phyloP scores from a whole-genome alignment of 139 green algal species.

The Volvox africanus region DNA sequence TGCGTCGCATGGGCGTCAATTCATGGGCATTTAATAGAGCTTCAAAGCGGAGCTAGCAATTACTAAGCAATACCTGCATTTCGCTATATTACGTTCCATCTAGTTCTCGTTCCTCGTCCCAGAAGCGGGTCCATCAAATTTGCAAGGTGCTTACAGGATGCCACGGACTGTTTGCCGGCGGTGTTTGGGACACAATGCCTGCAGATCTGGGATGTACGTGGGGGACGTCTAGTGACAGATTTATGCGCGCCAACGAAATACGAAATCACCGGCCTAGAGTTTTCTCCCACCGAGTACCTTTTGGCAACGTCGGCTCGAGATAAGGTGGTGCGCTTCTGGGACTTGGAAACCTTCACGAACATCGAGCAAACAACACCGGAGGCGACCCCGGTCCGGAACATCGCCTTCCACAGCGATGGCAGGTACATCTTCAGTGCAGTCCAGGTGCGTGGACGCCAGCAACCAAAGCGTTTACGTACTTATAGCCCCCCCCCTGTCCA shows the following conservation, averaged over 20 bases:
- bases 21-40: neutral
- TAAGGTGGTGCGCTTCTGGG: constrained; percentile 78
- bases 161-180: too few species aligned
- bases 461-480: too few species aligned
- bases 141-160: too few species aligned
- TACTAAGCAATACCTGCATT: too few species aligned
- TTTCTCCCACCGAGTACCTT: constrained; percentile 87
- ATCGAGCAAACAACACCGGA: constrained; percentile 76
- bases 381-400: constrained; percentile 66
- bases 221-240: constrained; percentile 75
- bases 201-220: constrained; percentile 86
- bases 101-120: too few species aligned
- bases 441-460: constrained; percentile 26
- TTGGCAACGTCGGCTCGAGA: constrained; percentile 81
- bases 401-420: constrained; percentile 82
- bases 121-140: too few species aligned
- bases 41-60: too few species aligned
- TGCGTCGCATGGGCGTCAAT: neutral
- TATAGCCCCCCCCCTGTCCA: too few species aligned
- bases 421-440: constrained; percentile 72
- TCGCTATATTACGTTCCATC: too few species aligned
- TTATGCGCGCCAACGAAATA: constrained; percentile 68
- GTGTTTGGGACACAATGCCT: neutral
- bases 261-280: constrained; percentile 81
- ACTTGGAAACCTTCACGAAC: constrained; percentile 81